Base-by-base conservation (phyloP, 1,139 yeast genomes). In the Lizanozyma gosingica region DNA sequence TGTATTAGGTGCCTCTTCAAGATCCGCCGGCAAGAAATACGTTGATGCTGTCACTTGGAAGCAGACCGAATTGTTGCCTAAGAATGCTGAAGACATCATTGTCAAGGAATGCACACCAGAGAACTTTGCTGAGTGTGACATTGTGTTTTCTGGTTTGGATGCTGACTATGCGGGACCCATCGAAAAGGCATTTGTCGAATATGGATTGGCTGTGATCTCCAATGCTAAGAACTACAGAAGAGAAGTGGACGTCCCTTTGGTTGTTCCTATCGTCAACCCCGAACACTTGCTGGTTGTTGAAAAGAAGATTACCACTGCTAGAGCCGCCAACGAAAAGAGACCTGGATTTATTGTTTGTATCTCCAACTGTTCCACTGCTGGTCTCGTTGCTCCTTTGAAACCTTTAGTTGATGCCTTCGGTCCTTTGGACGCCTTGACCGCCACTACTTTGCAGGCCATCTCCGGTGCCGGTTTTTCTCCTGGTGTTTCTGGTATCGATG, bases 381-480 rank as follows among this genome's bases (percentile, higher is more conserved):
- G 97, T 39, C 73, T 92, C 47, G 98, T 92, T 34, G 97, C 97
- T 11, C 98, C 98, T 37, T 72, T 92, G 60, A 87, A 86, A 59
- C 98, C 98, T 15, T 73, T 92, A 54, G 86, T 83, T 38, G 95
- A 88, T 43, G 64, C 71, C 43, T 90, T 84, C 56, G 98, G 98
- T 39, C 95, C 97, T 40, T 77, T 92, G 45, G 90, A 86, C 46
- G 75, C 82, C 29, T 75, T 90, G 53, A 82, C 95, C 32, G 79
- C 95, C 40, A 88, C 97, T 43, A 92, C 98, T 15, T 65, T 92
- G 63, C 99, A 92, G 63, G 98, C 98, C 36, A 86, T 92, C 48
- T 88, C 97, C 6, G 99, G 99, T 51, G 98, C 95, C 18, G 99
- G 99, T 2, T 92, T 86, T 63, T 85, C 96, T 14, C 99, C 99